Evolutionary conservation across 2,329 filamentous ascomycete genomes (phyloP).

Genomic region (Metarhizium anisopliae): DNA sequence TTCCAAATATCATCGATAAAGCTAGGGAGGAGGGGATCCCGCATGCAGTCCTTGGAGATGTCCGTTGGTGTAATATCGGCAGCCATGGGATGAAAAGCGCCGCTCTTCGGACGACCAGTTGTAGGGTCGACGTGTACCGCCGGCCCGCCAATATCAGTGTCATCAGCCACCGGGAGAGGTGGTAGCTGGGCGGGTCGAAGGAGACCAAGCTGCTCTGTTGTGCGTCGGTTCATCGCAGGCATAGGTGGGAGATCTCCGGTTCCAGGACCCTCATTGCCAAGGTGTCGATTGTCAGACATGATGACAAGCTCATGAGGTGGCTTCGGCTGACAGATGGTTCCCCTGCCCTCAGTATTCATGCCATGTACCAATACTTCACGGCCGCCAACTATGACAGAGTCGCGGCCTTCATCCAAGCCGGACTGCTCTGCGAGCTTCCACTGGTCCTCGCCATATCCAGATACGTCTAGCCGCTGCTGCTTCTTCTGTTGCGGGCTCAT

Average conservation of each 20-base stretch:
- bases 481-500: slow-evolving; percentile 29
- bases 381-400: slow-evolving; percentile 58
- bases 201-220: slow-evolving; percentile 60
- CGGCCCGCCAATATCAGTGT: slow-evolving; percentile 75
- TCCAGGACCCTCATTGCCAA: slow-evolving; percentile 23
- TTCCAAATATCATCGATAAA: slow-evolving; percentile 90
- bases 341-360: slow-evolving; percentile 54
- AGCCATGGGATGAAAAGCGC: slow-evolving; percentile 42
- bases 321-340: slow-evolving; percentile 39
- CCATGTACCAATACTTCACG: slow-evolving; percentile 64
- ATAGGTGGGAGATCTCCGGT: slow-evolving; percentile 49
- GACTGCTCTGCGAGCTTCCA: slow-evolving; percentile 58
- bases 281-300: slow-evolving; percentile 20
- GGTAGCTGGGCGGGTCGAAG: slow-evolving; percentile 61
- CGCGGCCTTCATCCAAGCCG: slow-evolving; percentile 55
- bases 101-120: slow-evolving; percentile 36
- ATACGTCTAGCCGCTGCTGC: slow-evolving; percentile 64
- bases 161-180: slow-evolving; percentile 59
- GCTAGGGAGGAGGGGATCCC: slow-evolving; percentile 69
- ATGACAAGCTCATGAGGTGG: slow-evolving; percentile 18
- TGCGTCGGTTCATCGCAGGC: slow-evolving; percentile 46
- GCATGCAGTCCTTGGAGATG: slow-evolving; percentile 88
- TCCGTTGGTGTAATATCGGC: slow-evolving; percentile 64
- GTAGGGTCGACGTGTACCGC: slow-evolving; percentile 45
- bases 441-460: slow-evolving; percentile 67